Base-by-base conservation (phyloP, 2,329 filamentous ascomycete species). In the Trichoderma koningii region DNA sequence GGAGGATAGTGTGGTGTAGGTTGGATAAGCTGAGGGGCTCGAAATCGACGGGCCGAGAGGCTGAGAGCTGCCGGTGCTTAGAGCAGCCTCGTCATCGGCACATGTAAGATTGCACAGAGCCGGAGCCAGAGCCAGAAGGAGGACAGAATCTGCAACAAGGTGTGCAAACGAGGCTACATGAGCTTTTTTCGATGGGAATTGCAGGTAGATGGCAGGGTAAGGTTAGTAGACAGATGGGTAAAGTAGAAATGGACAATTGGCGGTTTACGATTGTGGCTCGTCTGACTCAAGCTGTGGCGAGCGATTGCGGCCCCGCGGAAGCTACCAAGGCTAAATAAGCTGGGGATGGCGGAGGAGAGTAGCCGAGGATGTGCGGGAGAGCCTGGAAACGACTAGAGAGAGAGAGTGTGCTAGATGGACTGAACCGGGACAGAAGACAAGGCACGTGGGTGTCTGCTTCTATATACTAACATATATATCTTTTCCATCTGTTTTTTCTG, bases 271-370 rank as follows among this genome's bases (percentile, higher is more conserved):
- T 30, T 3, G 55, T 52, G 56, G 26, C 55, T 44, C 55, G 50
- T 69, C 68, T 70, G 69, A 70, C 60, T 70, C 69, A 70, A 70
- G 62, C 34, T 38, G 34, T 55, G 38, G 47, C 55, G 63, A 66
- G 66, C 68, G 68, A 68, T 66, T 63, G 66, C 65, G 66, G 68
- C 66, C 60, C 66, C 66, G 67, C 65, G 68, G 64, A 62, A 65
- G 68, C 62, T 69, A 51, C 59, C 51, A 62, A 62, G 59, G 59
- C 47, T 55, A 62, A 62, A 61, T 55, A 52, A 38, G 48, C 55
- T 57, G 61, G 34, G 34, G 34, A 38, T 38, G 34, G 34, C 10
- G 34, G 34, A 38, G 34, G 34, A 38, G 34, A 14, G 10, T 65
- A 61, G 63, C 63, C 63, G 63, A 65, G 63, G 63, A 65, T 65